Evolutionary conservation across 352 stramenopile species (phyloP), one percentile per base, ranked within the genome.

Genomic region (Pythium aristosporum): DNA sequence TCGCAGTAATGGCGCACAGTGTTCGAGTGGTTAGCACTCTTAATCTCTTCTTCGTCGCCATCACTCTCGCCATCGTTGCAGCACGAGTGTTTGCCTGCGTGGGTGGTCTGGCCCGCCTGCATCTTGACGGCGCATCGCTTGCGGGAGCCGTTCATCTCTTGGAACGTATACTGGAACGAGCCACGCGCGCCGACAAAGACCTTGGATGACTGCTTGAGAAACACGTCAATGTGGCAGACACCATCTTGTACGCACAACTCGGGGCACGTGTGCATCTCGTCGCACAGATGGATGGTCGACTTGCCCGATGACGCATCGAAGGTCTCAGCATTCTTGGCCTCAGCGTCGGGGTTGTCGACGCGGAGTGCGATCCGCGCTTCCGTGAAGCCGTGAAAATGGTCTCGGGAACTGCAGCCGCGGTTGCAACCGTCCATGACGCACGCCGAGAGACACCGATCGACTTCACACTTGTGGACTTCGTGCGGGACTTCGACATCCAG

Each of bases 101-200:
- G 82, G n/a, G 69, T 77, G n/a, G 77, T 68, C 53, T 88, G 70
- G 10, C 71, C 71, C 1, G 75, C 58, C n/a, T 57, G 51, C n/a
- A 94, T 32, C 49, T 73, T 62, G 28, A 69, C 63, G 0, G 56
- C 60, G 49, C 82, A 93, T 36, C 89, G 88, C 63, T 88, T 89
- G 18, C 79, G 77, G 18, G 71, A 72, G 0, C 82, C 82, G 59
- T 91, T 94, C 82, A 94, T 94, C 53, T 91, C 85, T 62, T 94
- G 77, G 23, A 79, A 84, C 7, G 73, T 88, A 58, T 89, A 94
- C 49, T 86, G 70, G 48, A 94, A 91, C 9, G 64, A 77, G 5
- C 76, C 63, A 32, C 85, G 77, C 56, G 67, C 68, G 5, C 85
- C 85, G 1, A 58, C 62, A 58, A 94, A 92, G 2, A 65, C 85